Evolutionary conservation across 2,329 filamentous ascomycete species (phyloP).

Genomic region (Aureobasidium lini): DNA sequence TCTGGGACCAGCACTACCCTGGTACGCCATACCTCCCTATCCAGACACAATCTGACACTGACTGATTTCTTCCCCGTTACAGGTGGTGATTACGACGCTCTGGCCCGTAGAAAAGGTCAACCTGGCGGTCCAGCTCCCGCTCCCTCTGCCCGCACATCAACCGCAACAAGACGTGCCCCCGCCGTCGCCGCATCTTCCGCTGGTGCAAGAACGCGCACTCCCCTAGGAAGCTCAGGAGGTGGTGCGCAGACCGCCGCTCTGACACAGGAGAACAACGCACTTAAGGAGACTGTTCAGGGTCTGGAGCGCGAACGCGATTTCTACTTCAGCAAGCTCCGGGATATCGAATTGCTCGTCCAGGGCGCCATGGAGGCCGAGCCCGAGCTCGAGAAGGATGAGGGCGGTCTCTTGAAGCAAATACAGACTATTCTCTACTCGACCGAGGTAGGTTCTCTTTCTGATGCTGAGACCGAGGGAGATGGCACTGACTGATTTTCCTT

Average conservation of each 20-base stretch:
- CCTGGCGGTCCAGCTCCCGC: slow-evolving; percentile 46
- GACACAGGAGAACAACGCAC: slow-evolving; percentile 73
- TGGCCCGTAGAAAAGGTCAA: slow-evolving; percentile 73
- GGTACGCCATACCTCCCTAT: slow-evolving; percentile 28
- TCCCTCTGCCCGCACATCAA: slow-evolving; percentile 51
- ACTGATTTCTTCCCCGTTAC: not conserved
- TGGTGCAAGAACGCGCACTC: slow-evolving; percentile 34
- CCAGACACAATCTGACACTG: not conserved
- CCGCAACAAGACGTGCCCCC: slow-evolving; percentile 30
- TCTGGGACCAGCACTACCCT: slow-evolving; percentile 97
- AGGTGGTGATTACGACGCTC: slow-evolving; percentile 87
- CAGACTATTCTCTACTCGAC: slow-evolving; percentile 96
- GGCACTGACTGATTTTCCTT: not conserved
- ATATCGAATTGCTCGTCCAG: slow-evolving; percentile 93
- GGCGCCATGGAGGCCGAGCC: slow-evolving; percentile 87
- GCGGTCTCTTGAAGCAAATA: slow-evolving; percentile 87
- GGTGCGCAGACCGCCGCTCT: slow-evolving; percentile 63
- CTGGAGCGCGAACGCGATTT: slow-evolving; percentile 96
- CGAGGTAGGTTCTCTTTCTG: slow-evolving; percentile 48
- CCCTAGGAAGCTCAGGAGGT: slow-evolving; percentile 29
- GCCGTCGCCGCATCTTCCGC: slow-evolving; percentile 44
- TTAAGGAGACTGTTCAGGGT: slow-evolving; percentile 93
- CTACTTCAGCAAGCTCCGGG: slow-evolving; percentile 96
- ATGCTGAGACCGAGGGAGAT: not conserved
- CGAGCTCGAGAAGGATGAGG: slow-evolving; percentile 88